Evolutionary conservation across 768 basidiomycete species (phyloP).

Genomic region (Lactarius tabidus): DNA sequence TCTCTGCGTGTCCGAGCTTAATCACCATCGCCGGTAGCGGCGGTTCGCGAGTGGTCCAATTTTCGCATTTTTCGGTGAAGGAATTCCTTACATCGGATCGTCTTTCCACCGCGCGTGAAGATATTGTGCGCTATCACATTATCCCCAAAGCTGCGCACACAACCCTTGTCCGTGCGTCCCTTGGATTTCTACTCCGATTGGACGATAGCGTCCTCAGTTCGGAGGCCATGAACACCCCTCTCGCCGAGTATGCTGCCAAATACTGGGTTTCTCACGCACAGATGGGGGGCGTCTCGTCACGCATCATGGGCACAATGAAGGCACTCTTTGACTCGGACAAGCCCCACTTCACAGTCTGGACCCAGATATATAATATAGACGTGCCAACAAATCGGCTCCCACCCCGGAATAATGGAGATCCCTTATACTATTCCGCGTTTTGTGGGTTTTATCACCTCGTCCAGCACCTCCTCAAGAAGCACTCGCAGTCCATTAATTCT

Average conservation of each 20-base stretch:
- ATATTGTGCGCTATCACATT: background rate
- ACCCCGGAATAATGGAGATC: too few relatives aligned
- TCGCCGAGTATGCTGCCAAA: background rate
- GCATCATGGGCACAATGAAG: background rate
- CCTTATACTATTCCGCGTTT: background rate
- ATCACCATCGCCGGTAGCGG: background rate
- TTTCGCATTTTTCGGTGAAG: background rate
- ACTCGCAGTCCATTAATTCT: background rate
- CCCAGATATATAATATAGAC: background rate
- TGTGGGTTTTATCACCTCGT: background rate
- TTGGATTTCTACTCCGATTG: background rate
- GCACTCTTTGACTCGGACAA: background rate
- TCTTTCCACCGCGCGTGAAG: background rate
- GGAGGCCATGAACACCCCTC: background rate
- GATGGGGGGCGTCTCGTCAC: background rate
- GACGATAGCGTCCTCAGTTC: background rate
- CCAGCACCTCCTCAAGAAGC: background rate
- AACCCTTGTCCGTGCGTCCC: background rate
- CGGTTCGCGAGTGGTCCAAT: background rate
- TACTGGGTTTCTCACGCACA: background rate
- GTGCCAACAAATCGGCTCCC: too few relatives aligned
- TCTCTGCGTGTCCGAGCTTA: background rate
- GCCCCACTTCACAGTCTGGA: background rate
- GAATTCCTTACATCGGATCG: background rate
- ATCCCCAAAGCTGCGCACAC: background rate